Percentiles rank a stretch among this genome's conserved stretches.
phyloP scores from a whole-genome alignment of 1,284 basidiomycete species.

The Cryptococcus amylolentus region DNA sequence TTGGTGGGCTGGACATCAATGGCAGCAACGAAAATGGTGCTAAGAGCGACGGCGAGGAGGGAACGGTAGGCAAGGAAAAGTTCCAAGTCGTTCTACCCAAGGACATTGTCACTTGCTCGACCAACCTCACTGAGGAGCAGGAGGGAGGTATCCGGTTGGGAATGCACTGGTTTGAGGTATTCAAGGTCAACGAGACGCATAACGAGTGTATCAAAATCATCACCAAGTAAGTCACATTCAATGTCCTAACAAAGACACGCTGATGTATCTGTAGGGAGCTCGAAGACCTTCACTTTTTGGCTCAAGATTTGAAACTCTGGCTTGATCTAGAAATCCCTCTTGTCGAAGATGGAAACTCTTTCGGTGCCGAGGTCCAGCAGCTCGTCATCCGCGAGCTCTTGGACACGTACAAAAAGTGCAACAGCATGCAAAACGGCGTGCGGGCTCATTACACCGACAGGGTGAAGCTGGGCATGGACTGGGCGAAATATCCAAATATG shows the following conservation, averaged over 20 bases:
- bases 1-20: not conserved
- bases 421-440: conserved; percentile 20
- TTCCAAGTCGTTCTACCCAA: conserved; percentile 3
- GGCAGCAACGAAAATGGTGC: not conserved
- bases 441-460: conserved; percentile 26
- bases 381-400: conserved; percentile 22
- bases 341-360: conserved; percentile 39
- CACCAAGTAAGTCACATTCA: conserved; percentile 16
- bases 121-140: not conserved
- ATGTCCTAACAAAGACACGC: not conserved
- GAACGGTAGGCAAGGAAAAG: not conserved
- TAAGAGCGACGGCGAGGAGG: not conserved
- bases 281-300: conserved; percentile 22
- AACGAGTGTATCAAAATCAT: conserved; percentile 13
- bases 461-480: conserved; percentile 24
- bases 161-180: conserved; percentile 33
- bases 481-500: conserved; percentile 33
- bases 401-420: conserved; percentile 17
- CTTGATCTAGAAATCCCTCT: conserved; percentile 36
- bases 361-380: conserved; percentile 35
- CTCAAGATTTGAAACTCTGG: conserved; percentile 30
- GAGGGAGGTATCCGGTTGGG: conserved; percentile 11
- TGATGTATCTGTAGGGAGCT: conserved; percentile 21
- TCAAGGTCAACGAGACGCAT: conserved; percentile 22
- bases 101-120: not conserved